phyloP scores from a whole-genome alignment of 257 asterid genomes.

The Scutellaria minor region DNA sequence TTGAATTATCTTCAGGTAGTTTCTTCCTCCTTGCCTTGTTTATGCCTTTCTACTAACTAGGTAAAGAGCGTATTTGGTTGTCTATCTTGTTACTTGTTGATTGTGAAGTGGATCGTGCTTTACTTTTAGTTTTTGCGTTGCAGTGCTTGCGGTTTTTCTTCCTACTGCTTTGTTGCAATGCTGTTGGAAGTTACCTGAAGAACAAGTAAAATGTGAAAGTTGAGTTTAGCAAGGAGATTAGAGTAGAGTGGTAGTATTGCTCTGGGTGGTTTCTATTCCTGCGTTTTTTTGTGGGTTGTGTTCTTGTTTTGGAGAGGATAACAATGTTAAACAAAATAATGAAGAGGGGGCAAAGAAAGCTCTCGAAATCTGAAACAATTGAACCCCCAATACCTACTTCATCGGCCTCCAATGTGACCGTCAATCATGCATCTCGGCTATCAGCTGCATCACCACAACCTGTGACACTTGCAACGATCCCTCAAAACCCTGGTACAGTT shows the following conservation, averaged over 20 bases:
- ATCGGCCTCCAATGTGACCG: constrained; percentile 46
- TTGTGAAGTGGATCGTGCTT: constrained; percentile 25
- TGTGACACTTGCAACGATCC: constrained; percentile 55
- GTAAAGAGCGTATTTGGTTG: background rate
- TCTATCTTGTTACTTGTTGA: background rate
- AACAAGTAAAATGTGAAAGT: constrained; percentile 27
- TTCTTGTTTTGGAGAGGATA: constrained; percentile 22
- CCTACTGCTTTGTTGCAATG: constrained; percentile 36
- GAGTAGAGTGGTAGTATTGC: constrained; percentile 34
- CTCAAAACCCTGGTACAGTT: constrained; percentile 55
- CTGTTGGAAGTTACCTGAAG: constrained; percentile 35
- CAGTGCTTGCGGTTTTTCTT: constrained; percentile 25
- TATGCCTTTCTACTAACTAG: background rate
- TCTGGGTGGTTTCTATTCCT: constrained; percentile 21
- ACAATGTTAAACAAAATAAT: constrained; percentile 67
- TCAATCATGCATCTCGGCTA: constrained; percentile 55
- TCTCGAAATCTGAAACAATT: constrained; percentile 57
- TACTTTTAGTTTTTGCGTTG: constrained; percentile 22
- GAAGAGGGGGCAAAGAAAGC: constrained; percentile 62
- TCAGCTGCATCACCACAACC: constrained; percentile 48
- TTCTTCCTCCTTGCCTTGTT: background rate
- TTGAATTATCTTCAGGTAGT: constrained; percentile 36
- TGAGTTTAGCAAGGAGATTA: constrained; percentile 26
- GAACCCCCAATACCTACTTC: constrained; percentile 57
- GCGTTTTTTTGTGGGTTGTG: constrained; percentile 1